Evolutionary conservation across 129 eudicot species (phyloP).

Genomic region (Flaveria linearis): DNA sequence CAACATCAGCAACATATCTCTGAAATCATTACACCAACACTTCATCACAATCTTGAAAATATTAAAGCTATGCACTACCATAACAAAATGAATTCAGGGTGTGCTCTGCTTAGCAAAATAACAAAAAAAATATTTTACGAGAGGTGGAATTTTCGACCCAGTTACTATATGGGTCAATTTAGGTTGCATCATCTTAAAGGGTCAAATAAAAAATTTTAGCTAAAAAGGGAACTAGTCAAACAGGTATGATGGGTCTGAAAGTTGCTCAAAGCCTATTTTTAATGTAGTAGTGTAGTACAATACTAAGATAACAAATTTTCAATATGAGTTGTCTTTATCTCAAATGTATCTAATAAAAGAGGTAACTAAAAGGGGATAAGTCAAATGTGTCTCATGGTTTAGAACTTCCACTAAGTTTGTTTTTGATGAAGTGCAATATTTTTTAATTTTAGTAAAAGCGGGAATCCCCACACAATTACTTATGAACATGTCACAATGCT

Average conservation of each 20-base stretch:
- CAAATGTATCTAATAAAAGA: background rate
- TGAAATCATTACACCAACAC: constrained; percentile 37
- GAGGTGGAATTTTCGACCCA: background rate
- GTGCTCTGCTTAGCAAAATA: background rate
- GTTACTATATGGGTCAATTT: background rate
- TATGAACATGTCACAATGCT: background rate
- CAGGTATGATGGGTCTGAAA: background rate
- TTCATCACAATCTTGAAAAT: constrained; percentile 22
- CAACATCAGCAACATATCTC: constrained; percentile 96
- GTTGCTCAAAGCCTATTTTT: background rate
- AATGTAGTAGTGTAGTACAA: background rate
- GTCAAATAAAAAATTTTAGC: background rate
- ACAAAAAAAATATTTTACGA: background rate
- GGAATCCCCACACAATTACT: background rate
- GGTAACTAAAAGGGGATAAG: background rate
- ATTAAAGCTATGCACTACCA: background rate
- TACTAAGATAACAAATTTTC: background rate
- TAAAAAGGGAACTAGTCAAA: background rate
- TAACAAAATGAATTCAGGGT: background rate
- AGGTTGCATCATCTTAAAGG: background rate
- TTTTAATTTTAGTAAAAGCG: background rate
- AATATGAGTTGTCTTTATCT: background rate
- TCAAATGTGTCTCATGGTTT: background rate
- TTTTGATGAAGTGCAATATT: background rate
- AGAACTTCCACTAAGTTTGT: too few relatives aligned